Conservation (phyloP, 768 basidiomycete genomes). For the Phaffia australis region DNA sequence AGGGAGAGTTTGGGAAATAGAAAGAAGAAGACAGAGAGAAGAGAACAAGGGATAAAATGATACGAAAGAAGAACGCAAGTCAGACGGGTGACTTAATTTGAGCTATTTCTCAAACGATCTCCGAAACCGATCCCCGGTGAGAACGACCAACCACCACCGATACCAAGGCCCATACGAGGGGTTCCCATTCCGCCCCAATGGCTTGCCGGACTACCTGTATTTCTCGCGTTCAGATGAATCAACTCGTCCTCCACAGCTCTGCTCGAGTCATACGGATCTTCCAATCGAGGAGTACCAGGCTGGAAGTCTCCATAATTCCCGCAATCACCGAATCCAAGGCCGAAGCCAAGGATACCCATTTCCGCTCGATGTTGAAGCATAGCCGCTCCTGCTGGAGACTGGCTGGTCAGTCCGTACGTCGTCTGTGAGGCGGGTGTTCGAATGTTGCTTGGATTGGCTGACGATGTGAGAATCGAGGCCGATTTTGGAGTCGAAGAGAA, state of each 20-base stretch:
- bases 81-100: not conserved
- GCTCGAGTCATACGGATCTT: slow-evolving; percentile 15
- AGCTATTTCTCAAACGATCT: not conserved
- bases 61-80: not conserved
- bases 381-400: slow-evolving; percentile 22
- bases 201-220: not conserved
- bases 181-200: slow-evolving; percentile 7
- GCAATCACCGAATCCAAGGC: slow-evolving; percentile 6
- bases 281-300: not conserved
- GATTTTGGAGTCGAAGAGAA: slow-evolving; percentile 3
- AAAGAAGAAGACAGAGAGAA: not conserved
- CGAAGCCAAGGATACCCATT: slow-evolving; percentile 9
- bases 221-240: slow-evolving; percentile 1
- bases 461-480: not conserved
- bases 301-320: not conserved
- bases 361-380: slow-evolving; percentile 17
- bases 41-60: too few species aligned
- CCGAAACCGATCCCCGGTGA: not conserved
- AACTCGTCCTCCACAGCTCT: slow-evolving; percentile 13
- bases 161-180: too few species aligned
- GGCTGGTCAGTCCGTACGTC: slow-evolving; percentile 9
- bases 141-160: not conserved
- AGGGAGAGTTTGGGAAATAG: not conserved
- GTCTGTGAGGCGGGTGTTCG: slow-evolving; percentile 18
- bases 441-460: not conserved